A percentile compares a stretch with the other conserved stretches of the same genome.
These are phyloP conservation scores for Saccharomycopsis malanga DNA, from an alignment of 805 yeast genomes.

Conservation along the genomic window DNA sequence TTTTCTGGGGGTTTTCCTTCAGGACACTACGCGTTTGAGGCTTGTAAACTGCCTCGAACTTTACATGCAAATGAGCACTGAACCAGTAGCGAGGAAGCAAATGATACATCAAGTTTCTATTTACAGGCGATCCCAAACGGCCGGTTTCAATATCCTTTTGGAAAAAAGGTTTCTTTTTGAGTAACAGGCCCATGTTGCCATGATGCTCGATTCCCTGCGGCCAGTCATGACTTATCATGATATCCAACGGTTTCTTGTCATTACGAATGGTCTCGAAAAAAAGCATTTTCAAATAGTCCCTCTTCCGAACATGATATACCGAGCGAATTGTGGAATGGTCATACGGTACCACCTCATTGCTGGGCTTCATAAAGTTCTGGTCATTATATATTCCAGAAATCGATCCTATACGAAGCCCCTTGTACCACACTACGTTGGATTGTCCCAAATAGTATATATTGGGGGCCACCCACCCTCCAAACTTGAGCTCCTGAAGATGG, in stretches of 20 bases:
- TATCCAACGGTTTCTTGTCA: conserved; percentile 34
- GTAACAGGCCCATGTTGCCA: conserved; percentile 50
- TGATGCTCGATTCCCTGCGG: conserved; percentile 67
- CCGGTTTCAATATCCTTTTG: conserved; percentile 51
- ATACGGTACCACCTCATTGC: conserved; percentile 44
- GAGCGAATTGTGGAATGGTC: conserved; percentile 41
- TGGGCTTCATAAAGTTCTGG: conserved; percentile 38
- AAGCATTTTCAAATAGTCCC: conserved; percentile 51
- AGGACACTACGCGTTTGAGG: conserved; percentile 21
- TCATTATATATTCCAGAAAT: conserved; percentile 75
- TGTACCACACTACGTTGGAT: conserved; percentile 64
- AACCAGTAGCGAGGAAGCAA: conserved; percentile 73
- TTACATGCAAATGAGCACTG: conserved; percentile 82
- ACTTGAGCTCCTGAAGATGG: conserved; percentile 60
- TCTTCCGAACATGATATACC: conserved; percentile 66
- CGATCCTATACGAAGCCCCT: conserved; percentile 74
- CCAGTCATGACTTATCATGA: conserved; percentile 89
- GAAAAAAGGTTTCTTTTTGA: conserved; percentile 62
- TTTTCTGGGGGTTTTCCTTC: conserved; percentile 16
- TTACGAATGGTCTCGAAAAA: conserved; percentile 26
- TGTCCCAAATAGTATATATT: conserved; percentile 81
- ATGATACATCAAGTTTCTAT: conserved; percentile 43
- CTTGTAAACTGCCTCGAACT: conserved; percentile 45
- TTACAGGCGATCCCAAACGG: conserved; percentile 66
- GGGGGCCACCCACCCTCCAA: conserved; percentile 93